Evolutionary conservation across 2,329 filamentous ascomycete species (phyloP).

Genomic region (Trichophyton schoenleinii): DNA sequence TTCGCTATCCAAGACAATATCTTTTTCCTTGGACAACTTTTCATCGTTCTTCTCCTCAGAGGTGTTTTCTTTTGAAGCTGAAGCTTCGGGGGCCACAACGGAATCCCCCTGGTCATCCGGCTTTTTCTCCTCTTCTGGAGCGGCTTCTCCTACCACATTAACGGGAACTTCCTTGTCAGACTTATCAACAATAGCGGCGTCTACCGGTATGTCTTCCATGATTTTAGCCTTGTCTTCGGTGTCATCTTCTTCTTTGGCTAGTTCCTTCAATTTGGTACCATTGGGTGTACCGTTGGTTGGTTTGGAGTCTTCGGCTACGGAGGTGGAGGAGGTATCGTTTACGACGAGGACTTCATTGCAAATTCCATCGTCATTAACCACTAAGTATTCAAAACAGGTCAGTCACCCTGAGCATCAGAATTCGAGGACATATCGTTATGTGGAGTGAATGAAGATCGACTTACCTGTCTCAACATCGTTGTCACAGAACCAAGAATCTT

Average conservation of each 20-base stretch:
- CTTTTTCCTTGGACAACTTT: not conserved
- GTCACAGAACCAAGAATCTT: slow-evolving; percentile 18
- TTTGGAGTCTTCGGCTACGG: not conserved
- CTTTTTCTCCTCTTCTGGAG: slow-evolving; percentile 7
- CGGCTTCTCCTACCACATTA: slow-evolving; percentile 7
- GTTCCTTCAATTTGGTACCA: slow-evolving; percentile 6
- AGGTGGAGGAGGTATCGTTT: not conserved
- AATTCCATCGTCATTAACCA: slow-evolving; percentile 17
- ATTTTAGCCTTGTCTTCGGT: not conserved
- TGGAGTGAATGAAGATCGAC: slow-evolving; percentile 2
- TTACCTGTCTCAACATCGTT: slow-evolving; percentile 19
- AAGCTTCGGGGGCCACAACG: not conserved
- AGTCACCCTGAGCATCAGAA: not conserved
- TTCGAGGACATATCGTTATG: not conserved
- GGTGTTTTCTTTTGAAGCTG: too few species aligned
- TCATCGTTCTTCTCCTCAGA: not conserved
- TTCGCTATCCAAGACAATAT: not conserved
- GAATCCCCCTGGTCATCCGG: not conserved
- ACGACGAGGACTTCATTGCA: slow-evolving; percentile 15
- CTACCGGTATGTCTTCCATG: not conserved
- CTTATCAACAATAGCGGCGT: not conserved
- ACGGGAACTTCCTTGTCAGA: not conserved
- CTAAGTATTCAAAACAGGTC: slow-evolving; percentile 9
- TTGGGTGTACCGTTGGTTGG: not conserved
- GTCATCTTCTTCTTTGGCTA: not conserved